Conservation (phyloP, 805 yeast species). For the Grigorovia jiainica region DNA sequence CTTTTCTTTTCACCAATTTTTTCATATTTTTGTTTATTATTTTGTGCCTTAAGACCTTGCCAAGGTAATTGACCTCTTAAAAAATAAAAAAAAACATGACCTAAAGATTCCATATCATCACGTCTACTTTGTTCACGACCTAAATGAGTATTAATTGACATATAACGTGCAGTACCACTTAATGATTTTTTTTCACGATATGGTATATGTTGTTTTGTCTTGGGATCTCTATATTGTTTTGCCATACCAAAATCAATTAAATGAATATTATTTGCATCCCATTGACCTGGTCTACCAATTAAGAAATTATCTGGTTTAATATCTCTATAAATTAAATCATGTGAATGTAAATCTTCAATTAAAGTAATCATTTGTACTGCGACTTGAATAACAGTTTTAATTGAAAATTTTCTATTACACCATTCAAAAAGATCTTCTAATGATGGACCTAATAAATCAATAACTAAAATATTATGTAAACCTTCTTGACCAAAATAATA, state of each 20-base stretch:
- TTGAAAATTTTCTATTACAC: slow-evolving; percentile 86
- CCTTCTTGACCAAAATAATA: slow-evolving; percentile 98
- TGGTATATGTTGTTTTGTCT: slow-evolving; percentile 91
- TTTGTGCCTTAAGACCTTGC: slow-evolving; percentile 98
- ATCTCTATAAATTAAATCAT: slow-evolving; percentile 88
- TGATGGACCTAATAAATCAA: slow-evolving; percentile 91
- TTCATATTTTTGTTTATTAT: slow-evolving; percentile 94
- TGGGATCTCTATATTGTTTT: slow-evolving; percentile 93
- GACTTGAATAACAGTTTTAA: slow-evolving; percentile 86
- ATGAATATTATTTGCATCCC: slow-evolving; percentile 77
- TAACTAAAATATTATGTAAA: slow-evolving; percentile 86
- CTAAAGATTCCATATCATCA: slow-evolving; percentile 92
- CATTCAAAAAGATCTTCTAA: slow-evolving; percentile 95
- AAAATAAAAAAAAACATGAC: slow-evolving; percentile 94
- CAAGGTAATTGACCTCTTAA: slow-evolving; percentile 92
- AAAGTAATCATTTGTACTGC: slow-evolving; percentile 90
- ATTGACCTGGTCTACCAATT: slow-evolving; percentile 79
- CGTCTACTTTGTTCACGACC: slow-evolving; percentile 96
- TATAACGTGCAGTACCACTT: slow-evolving; percentile 97
- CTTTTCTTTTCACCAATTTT: slow-evolving; percentile 95
- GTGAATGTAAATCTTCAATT: slow-evolving; percentile 79
- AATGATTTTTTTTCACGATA: slow-evolving; percentile 91
- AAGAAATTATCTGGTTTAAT: slow-evolving; percentile 96
- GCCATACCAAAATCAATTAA: slow-evolving; percentile 99
- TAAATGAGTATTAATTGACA: slow-evolving; percentile 94